These are phyloP conservation scores for Dothiorella sarmentorum DNA, from an alignment of 2,329 filamentous ascomycete genomes.

Conservation along the genomic window DNA sequence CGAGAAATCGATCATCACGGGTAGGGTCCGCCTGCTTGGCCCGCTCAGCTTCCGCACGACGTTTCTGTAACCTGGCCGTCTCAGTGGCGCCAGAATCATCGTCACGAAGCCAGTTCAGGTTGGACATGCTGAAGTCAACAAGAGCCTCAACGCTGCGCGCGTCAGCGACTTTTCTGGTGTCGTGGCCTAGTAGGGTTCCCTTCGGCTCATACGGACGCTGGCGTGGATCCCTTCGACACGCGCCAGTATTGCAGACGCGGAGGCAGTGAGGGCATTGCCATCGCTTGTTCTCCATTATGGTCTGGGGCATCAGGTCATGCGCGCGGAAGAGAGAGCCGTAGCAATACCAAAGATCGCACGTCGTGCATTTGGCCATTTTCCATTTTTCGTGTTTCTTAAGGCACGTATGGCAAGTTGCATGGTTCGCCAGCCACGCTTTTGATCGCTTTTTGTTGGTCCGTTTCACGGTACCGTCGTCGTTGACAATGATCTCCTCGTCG, in stretches of 20 bases:
- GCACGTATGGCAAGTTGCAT: constrained; percentile 75
- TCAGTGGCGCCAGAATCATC: constrained; percentile 42
- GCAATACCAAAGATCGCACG: constrained; percentile 76
- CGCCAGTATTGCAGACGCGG: constrained; percentile 81
- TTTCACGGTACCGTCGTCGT: constrained; percentile 61
- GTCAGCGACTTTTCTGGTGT: constrained; percentile 87
- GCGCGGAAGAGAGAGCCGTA: constrained; percentile 90
- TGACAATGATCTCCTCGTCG: constrained; percentile 56
- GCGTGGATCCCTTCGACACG: constrained; percentile 66
- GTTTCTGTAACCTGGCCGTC: constrained; percentile 45
- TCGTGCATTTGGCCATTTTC: constrained; percentile 77
- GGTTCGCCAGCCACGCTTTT: constrained; percentile 49
- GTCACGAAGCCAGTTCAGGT: constrained; percentile 75
- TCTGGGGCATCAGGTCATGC: constrained; percentile 84
- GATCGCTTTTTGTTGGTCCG: constrained; percentile 61
- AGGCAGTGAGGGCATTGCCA: constrained; percentile 90
- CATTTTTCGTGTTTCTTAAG: constrained; percentile 75
- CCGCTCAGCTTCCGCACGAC: constrained; percentile 52
- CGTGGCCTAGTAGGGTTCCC: constrained; percentile 82
- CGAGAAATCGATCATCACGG: constrained; percentile 44
- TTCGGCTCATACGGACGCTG: constrained; percentile 81
- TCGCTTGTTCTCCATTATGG: constrained; percentile 71
- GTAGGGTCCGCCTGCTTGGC: constrained; percentile 48
- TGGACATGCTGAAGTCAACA: constrained; percentile 87
- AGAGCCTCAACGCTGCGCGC: constrained; percentile 84